A percentile compares a stretch with the other conserved stretches of the same genome.
These are phyloP conservation scores for Acephala macrosclerotiorum DNA, from an alignment of 2,329 filamentous ascomycete species.

Conservation along the genomic window DNA sequence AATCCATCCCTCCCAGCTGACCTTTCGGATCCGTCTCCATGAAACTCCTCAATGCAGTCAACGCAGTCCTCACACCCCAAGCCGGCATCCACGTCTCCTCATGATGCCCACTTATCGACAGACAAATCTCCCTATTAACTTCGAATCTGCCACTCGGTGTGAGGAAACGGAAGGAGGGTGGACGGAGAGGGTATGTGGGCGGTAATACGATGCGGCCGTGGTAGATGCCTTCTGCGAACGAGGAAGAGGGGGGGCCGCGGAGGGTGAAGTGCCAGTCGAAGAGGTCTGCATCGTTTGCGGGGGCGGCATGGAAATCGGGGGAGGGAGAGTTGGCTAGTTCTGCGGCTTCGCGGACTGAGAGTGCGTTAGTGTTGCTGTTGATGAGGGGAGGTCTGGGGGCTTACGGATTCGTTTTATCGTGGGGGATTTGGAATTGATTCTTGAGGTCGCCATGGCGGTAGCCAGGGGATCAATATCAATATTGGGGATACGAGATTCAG, in stretches of 20 bases:
- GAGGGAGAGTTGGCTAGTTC: conserved; percentile 84
- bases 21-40: conserved; percentile 92
- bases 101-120: conserved; percentile 92
- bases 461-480: not conserved
- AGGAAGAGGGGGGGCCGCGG: conserved; percentile 82
- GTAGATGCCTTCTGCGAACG: conserved; percentile 73
- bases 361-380: conserved; percentile 27
- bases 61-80: conserved; percentile 92
- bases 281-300: conserved; percentile 82
- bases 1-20: conserved; percentile 89
- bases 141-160: conserved; percentile 94
- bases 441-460: conserved; percentile 36
- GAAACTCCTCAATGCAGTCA: conserved; percentile 81
- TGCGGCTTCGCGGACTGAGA: conserved; percentile 83
- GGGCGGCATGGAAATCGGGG: conserved; percentile 83
- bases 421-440: conserved; percentile 77
- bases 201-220: conserved; percentile 95
- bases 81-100: conserved; percentile 99
- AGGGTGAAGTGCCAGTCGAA: conserved; percentile 99
- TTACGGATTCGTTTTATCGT: conserved; percentile 85
- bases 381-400: conserved; percentile 39
- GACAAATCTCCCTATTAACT: conserved; percentile 94
- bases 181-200: conserved; percentile 86
- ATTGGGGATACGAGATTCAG: too few species aligned
- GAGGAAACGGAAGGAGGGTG: conserved; percentile 93